A percentile compares a stretch with the other conserved stretches of the same genome.
These are phyloP conservation scores for Globisporangium okanoganense DNA, from an alignment of 352 stramenopile genomes.

Conservation along the genomic window DNA sequence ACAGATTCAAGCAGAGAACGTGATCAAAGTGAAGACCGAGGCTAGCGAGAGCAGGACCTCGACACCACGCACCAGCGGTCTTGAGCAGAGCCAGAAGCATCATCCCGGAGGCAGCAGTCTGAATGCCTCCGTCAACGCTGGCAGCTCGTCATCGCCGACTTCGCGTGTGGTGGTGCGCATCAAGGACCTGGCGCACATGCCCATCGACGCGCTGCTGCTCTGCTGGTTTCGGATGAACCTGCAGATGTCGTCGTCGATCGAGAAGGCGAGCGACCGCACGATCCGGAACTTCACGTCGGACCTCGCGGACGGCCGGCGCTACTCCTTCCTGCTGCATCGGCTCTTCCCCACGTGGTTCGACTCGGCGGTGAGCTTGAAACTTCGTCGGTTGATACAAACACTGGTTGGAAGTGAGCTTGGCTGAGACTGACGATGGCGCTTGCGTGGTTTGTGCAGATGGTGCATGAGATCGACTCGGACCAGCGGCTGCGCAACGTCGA, in stretches of 20 bases:
- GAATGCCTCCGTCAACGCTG: background rate
- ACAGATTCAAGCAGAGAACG: constrained; percentile 57
- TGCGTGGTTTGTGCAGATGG: constrained; percentile 46
- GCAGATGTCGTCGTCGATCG: constrained; percentile 48
- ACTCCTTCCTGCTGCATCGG: constrained; percentile 68
- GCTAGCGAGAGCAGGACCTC: background rate
- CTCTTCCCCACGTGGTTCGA: constrained; percentile 77
- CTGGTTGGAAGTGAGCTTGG: no score
- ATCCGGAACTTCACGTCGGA: constrained; percentile 82
- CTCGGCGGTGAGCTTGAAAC: constrained; percentile 26
- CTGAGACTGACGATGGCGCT: background rate
- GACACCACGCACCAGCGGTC: background rate
- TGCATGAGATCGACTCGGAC: constrained; percentile 71
- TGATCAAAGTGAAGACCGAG: constrained; percentile 42
- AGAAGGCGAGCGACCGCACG: constrained; percentile 61
- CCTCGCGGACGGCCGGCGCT: constrained; percentile 54
- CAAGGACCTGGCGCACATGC: constrained; percentile 63
- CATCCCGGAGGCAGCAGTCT: background rate
- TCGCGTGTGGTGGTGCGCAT: constrained; percentile 35
- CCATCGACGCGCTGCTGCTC: constrained; percentile 66
- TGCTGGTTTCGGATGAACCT: constrained; percentile 79
- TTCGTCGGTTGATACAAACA: background rate
- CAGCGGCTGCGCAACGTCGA: constrained; percentile 67
- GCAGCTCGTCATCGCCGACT: background rate
- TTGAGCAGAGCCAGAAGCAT: background rate